Evolutionary conservation across 2,329 filamentous ascomycete genomes (phyloP).

Genomic region (Albifimbria verrucaria): DNA sequence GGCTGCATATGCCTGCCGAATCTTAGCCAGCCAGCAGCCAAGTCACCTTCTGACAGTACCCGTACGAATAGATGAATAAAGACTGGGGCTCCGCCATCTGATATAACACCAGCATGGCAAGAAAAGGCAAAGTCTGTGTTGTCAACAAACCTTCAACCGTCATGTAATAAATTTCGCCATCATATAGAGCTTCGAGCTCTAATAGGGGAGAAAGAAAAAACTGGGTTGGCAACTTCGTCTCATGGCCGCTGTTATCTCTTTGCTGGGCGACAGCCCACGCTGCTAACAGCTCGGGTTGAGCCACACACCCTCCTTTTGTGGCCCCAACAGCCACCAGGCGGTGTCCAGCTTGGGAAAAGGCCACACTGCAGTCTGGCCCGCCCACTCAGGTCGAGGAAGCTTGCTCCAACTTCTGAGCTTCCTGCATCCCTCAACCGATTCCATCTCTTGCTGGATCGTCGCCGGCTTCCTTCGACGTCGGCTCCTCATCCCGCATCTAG

Average conservation of each 20-base stretch:
- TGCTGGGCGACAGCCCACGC: neutral
- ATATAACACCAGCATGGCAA: too few relatives aligned
- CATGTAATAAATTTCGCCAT: too few relatives aligned
- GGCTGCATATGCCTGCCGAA: too few relatives aligned
- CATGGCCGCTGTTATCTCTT: neutral
- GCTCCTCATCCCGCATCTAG: neutral
- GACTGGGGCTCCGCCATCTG: too few relatives aligned
- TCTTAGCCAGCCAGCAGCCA: too few relatives aligned
- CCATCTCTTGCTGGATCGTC: neutral
- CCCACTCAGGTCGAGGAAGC: neutral
- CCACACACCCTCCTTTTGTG: neutral
- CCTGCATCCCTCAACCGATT: neutral
- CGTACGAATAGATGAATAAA: too few relatives aligned
- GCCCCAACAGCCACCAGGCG: constrained; percentile 2
- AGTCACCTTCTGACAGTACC: too few relatives aligned
- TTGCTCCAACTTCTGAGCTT: neutral
- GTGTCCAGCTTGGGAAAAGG: constrained; percentile 11
- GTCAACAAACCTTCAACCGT: too few relatives aligned
- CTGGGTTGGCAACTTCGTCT: too few relatives aligned
- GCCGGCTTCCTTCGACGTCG: neutral
- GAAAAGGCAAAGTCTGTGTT: too few relatives aligned
- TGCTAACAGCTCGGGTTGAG: neutral
- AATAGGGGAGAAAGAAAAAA: too few relatives aligned
- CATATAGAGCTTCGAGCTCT: too few relatives aligned
- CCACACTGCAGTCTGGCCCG: constrained; percentile 5